phyloP scores from a whole-genome alignment of 164 flowering plant species.

The Tetrastigma voinierianum region DNA sequence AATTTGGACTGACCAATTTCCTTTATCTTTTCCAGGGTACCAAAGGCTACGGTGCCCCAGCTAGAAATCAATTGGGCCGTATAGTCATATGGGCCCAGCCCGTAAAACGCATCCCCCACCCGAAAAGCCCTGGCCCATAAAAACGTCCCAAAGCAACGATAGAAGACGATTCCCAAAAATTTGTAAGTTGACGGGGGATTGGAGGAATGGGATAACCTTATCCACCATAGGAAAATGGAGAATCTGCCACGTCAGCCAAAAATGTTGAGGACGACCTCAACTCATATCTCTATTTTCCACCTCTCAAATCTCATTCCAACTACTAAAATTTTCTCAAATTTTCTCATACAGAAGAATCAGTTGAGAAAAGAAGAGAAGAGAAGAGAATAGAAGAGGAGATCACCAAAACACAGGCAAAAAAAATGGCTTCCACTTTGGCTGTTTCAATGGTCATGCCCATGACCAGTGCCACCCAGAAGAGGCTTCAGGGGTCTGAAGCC shows the following conservation, averaged over 20 bases:
- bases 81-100: background rate
- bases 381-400: background rate
- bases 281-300: constrained; percentile 19
- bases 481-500: constrained; percentile 24
- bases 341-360: background rate
- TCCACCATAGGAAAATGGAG: constrained; percentile 21
- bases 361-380: background rate
- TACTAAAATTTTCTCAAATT: background rate
- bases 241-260: constrained; percentile 31
- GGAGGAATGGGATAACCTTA: constrained; percentile 33
- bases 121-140: background rate
- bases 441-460: constrained; percentile 55
- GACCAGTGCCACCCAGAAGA: constrained; percentile 39
- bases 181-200: constrained; percentile 21
- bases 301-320: constrained; percentile 17
- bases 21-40: background rate
- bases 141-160: background rate
- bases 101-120: no score
- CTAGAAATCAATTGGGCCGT: background rate
- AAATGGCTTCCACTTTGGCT: constrained; percentile 67
- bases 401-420: background rate
- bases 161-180: constrained; percentile 1
- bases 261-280: constrained; percentile 7
- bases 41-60: background rate
- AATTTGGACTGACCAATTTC: no score